These are phyloP conservation scores for Rheum nobile DNA, from an alignment of 148 eudicot species.

Conservation along the genomic window DNA sequence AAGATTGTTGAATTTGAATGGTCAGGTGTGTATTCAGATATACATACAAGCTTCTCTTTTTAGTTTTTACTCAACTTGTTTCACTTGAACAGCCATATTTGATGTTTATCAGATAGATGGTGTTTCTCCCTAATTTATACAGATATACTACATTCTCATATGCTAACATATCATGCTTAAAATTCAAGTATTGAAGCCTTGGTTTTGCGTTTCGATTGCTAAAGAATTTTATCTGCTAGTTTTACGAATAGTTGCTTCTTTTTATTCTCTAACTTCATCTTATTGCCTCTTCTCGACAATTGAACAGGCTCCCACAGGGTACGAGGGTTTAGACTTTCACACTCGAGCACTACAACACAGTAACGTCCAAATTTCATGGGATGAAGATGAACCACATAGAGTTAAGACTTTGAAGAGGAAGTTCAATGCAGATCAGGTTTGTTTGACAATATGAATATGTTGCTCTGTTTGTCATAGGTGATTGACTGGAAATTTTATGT, in stretches of 20 bases:
- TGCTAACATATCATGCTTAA: background rate
- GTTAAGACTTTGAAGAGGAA: slow-evolving; percentile 55
- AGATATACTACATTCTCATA: background rate
- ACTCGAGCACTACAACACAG: slow-evolving; percentile 83
- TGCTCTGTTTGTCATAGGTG: background rate
- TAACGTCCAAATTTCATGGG: slow-evolving; percentile 72
- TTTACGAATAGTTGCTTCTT: background rate
- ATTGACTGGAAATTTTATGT: background rate
- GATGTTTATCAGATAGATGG: background rate
- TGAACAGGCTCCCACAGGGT: slow-evolving; percentile 52
- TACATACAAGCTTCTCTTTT: background rate
- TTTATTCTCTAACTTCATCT: background rate
- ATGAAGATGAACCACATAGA: slow-evolving; percentile 93
- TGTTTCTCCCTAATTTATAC: background rate
- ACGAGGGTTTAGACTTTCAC: slow-evolving; percentile 72
- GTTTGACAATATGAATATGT: background rate
- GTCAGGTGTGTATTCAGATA: background rate
- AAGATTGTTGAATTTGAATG: background rate
- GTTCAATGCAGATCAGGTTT: slow-evolving; percentile 60
- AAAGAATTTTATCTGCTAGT: background rate
- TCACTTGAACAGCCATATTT: background rate
- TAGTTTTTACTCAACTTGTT: background rate
- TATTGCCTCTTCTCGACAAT: background rate
- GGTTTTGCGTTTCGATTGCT: background rate
- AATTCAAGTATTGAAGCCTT: background rate